These are phyloP conservation scores for Cyberlindnera galapagoensis DNA, from an alignment of 805 yeast species.

Conservation along the genomic window DNA sequence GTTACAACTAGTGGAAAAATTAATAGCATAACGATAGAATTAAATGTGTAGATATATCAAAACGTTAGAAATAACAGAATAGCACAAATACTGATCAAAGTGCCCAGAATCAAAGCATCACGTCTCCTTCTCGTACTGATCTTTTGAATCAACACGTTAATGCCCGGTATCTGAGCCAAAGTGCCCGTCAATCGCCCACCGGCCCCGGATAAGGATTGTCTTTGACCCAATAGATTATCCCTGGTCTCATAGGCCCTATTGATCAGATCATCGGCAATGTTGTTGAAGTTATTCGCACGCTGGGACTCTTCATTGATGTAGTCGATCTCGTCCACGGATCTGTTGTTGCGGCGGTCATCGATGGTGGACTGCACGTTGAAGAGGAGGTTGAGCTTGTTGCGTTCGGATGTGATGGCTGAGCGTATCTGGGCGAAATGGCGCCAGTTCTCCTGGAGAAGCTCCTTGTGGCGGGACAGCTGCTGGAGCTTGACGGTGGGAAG, in stretches of 20 bases:
- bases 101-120: slow-evolving; percentile 78
- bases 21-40: background rate
- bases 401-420: slow-evolving; percentile 57
- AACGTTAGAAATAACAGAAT: slow-evolving; percentile 51
- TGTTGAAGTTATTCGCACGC: slow-evolving; percentile 66
- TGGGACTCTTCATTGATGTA: slow-evolving; percentile 74
- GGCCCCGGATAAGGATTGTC: slow-evolving; percentile 55
- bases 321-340: slow-evolving; percentile 41
- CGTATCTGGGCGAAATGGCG: slow-evolving; percentile 54
- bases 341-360: slow-evolving; percentile 44
- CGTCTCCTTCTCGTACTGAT: slow-evolving; percentile 87
- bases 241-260: slow-evolving; percentile 87
- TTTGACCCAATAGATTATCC: slow-evolving; percentile 74
- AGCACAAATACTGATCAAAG: slow-evolving; percentile 67
- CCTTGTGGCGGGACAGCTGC: slow-evolving; percentile 79
- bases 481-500: slow-evolving; percentile 70
- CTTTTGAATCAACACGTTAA: slow-evolving; percentile 65
- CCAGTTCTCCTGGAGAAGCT: slow-evolving; percentile 64
- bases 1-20: too few relatives aligned
- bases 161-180: slow-evolving; percentile 72
- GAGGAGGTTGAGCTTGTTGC: slow-evolving; percentile 68
- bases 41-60: background rate
- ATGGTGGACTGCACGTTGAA: slow-evolving; percentile 77
- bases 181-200: slow-evolving; percentile 56
- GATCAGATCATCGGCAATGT: slow-evolving; percentile 70